These are phyloP conservation scores for Anisodus acutangulus DNA, from an alignment of 257 asterid genomes.

Conservation along the genomic window DNA sequence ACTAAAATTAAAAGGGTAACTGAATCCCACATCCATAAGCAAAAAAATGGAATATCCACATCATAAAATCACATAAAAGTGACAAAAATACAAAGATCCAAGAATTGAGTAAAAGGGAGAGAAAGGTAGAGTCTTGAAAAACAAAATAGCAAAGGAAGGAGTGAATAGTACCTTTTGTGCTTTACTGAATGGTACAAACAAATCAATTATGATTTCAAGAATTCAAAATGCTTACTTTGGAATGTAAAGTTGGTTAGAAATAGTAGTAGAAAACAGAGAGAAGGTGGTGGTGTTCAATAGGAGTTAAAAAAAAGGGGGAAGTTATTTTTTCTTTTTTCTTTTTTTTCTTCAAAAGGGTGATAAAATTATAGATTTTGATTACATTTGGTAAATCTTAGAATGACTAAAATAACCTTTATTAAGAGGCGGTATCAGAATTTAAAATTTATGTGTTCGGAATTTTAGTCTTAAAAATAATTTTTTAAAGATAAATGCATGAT, in stretches of 20 bases:
- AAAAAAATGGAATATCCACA: not conserved
- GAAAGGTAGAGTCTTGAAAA: slow-evolving; percentile 17
- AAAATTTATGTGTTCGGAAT: no score
- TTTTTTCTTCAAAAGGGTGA: no score
- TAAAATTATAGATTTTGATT: no score
- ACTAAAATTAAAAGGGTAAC: not conserved
- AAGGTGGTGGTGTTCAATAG: not conserved
- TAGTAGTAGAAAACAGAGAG: not conserved
- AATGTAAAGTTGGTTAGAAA: slow-evolving; percentile 18
- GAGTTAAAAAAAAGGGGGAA: not conserved
- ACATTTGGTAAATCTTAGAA: not conserved
- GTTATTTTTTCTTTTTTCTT: not conserved
- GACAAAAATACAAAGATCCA: slow-evolving; percentile 36
- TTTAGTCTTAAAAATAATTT: no score
- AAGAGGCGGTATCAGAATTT: no score
- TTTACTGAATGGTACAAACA: slow-evolving; percentile 4
- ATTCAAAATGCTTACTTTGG: slow-evolving; percentile 25
- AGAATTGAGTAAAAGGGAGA: not conserved
- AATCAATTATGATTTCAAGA: slow-evolving; percentile 23
- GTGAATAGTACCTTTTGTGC: slow-evolving; percentile 32
- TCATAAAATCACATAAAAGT: slow-evolving; percentile 9
- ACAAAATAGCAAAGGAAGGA: not conserved
- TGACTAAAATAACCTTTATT: no score
- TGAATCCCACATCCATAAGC: not conserved
- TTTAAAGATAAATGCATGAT: no score